phyloP scores from a whole-genome alignment of 768 basidiomycete genomes.

The Termitomyces sp. region DNA sequence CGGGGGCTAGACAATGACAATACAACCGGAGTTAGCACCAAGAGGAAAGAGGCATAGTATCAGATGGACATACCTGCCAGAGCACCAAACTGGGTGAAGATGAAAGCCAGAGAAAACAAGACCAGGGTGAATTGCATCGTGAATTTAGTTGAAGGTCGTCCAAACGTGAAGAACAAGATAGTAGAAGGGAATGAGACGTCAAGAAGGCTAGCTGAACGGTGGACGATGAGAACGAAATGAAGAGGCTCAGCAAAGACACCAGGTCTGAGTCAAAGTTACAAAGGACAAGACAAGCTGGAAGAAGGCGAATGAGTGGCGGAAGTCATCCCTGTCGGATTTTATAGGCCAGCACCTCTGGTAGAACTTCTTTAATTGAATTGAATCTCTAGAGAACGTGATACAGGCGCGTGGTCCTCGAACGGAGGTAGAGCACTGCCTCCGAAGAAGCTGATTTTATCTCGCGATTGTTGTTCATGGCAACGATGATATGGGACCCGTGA shows the following conservation, averaged over 20 bases:
- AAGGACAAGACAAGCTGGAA: slow-evolving; percentile 7
- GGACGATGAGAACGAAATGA: slow-evolving; percentile 3
- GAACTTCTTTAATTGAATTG: neutral
- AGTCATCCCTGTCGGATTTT: neutral
- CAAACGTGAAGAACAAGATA: neutral
- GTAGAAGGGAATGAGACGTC: neutral
- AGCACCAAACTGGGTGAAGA: slow-evolving; percentile 6
- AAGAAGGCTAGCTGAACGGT: slow-evolving; percentile 7
- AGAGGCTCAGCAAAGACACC: slow-evolving; percentile 14
- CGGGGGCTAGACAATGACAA: neutral
- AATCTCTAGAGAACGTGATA: neutral
- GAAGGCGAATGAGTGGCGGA: slow-evolving; percentile 4
- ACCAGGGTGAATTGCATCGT: slow-evolving; percentile 9
- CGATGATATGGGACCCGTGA: neutral
- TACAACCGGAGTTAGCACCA: neutral
- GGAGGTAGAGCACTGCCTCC: neutral
- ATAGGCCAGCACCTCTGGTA: neutral
- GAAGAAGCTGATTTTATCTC: neutral
- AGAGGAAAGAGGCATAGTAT: neutral
- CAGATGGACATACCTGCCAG: slow-evolving; percentile 7
- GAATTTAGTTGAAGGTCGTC: neutral
- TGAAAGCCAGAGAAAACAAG: slow-evolving; percentile 9
- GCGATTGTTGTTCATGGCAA: neutral
- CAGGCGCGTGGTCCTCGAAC: neutral
- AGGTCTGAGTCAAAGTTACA: slow-evolving; percentile 8